Conservation (phyloP, 495 filamentous ascomycete genomes). For the Pyrenula aspistea region DNA sequence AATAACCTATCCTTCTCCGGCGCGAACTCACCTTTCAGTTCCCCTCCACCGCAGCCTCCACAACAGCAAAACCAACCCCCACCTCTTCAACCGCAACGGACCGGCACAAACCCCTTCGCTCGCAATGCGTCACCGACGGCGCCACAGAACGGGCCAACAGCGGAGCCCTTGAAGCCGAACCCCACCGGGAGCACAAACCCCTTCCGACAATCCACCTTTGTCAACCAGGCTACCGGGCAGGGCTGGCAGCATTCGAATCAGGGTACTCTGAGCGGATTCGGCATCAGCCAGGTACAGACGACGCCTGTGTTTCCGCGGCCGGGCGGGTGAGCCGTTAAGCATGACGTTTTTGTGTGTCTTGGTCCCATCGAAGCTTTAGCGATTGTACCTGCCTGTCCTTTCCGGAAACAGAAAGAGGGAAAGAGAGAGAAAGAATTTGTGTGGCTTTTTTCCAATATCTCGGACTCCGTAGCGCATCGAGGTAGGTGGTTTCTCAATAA, state of each 20-base stretch:
- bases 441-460: too few species aligned
- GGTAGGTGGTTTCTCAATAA: too few species aligned
- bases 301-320: conserved; percentile 80
- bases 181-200: conserved; percentile 89
- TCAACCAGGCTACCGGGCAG: conserved; percentile 74
- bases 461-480: too few species aligned
- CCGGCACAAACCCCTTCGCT: conserved; percentile 41
- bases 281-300: conserved; percentile 57
- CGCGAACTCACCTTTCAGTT: conserved; percentile 23
- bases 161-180: conserved; percentile 46
- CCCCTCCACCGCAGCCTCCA: conserved; percentile 32
- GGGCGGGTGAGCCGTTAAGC: conserved; percentile 15
- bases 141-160: conserved; percentile 19
- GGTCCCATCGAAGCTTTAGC: neutral
- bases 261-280: conserved; percentile 74
- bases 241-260: conserved; percentile 66
- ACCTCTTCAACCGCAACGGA: conserved; percentile 27
- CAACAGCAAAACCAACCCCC: conserved; percentile 10
- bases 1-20: conserved; percentile 2
- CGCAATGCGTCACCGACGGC: conserved; percentile 24
- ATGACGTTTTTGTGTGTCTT: neutral
- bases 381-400: neutral
- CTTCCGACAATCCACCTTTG: conserved; percentile 78
- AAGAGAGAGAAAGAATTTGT: too few species aligned
- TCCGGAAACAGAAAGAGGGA: too few species aligned